Conservation (phyloP, 305 asterid species). For the Solanum aculeatissimum region DNA sequence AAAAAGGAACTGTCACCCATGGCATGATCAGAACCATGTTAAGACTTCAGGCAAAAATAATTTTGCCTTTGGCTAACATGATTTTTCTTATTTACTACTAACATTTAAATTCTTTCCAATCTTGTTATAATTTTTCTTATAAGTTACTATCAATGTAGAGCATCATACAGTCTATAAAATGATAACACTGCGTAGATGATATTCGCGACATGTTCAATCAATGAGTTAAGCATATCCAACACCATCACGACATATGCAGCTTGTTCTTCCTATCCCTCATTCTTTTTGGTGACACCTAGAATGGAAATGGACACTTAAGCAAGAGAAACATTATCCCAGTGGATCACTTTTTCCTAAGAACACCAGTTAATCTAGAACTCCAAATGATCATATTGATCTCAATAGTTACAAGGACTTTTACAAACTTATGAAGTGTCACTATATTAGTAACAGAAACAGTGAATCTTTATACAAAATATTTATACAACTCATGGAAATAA, state of each 20-base stretch:
- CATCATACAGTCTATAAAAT: not conserved
- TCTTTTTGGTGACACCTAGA: not conserved
- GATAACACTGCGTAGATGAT: not conserved
- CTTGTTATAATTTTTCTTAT: not conserved
- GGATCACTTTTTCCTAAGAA: not conserved
- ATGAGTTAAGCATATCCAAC: not conserved
- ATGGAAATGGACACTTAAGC: not conserved
- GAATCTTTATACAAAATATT: not conserved
- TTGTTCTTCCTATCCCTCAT: not conserved
- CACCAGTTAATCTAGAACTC: not conserved
- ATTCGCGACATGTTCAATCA: not conserved
- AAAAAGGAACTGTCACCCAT: conserved; percentile 13
- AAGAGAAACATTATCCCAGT: not conserved
- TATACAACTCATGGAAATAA: conserved; percentile 51
- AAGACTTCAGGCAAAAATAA: not conserved
- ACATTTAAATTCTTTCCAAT: not conserved
- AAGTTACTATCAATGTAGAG: not conserved
- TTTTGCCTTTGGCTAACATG: not conserved
- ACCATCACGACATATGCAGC: not conserved
- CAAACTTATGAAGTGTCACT: not conserved
- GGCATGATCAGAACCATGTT: not conserved
- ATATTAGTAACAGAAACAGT: not conserved
- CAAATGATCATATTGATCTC: not conserved
- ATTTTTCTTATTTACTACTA: not conserved
- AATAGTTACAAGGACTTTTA: not conserved